These are phyloP conservation scores for Fusarium pilosicola DNA, from an alignment of 2,329 filamentous ascomycete genomes.

Conservation along the genomic window DNA sequence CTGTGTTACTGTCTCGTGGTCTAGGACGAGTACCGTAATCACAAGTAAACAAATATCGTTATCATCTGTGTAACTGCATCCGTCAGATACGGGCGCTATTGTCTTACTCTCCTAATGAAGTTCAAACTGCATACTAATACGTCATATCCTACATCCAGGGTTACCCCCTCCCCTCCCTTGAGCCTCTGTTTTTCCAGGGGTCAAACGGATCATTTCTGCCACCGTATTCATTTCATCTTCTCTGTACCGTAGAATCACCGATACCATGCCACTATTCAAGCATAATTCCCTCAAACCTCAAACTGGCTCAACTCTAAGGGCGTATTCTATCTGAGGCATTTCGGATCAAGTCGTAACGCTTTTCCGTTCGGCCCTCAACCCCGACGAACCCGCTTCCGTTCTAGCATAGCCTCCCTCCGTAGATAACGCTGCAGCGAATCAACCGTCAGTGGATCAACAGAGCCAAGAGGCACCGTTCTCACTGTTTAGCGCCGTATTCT, in stretches of 20 bases:
- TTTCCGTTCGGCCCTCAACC: conserved; percentile 21
- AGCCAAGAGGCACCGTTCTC: not conserved
- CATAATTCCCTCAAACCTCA: conserved; percentile 17
- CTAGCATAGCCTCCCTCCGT: conserved; percentile 20
- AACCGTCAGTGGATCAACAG: not conserved
- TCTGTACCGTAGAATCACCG: conserved; percentile 29
- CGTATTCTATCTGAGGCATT: not conserved
- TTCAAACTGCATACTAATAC: conserved; percentile 23
- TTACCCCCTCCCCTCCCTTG: not conserved
- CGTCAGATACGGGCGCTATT: not conserved
- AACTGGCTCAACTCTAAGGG: not conserved
- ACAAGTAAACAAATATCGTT: conserved; percentile 1
- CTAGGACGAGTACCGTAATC: not conserved
- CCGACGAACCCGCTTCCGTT: conserved; percentile 21
- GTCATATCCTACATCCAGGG: conserved; percentile 24
- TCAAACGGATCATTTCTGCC: conserved; percentile 20
- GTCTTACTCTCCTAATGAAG: conserved; percentile 15
- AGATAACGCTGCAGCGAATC: conserved; percentile 29
- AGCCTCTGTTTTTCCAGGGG: conserved; percentile 18
- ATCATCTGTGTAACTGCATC: not conserved
- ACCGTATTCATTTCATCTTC: conserved; percentile 13
- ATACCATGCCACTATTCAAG: conserved; percentile 6
- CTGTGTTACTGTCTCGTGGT: conserved; percentile 8
- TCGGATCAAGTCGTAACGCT: not conserved
- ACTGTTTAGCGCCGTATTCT: conserved; percentile 28